Base-by-base conservation (phyloP, 441 rosid genomes). In the Croton laevigatus region DNA sequence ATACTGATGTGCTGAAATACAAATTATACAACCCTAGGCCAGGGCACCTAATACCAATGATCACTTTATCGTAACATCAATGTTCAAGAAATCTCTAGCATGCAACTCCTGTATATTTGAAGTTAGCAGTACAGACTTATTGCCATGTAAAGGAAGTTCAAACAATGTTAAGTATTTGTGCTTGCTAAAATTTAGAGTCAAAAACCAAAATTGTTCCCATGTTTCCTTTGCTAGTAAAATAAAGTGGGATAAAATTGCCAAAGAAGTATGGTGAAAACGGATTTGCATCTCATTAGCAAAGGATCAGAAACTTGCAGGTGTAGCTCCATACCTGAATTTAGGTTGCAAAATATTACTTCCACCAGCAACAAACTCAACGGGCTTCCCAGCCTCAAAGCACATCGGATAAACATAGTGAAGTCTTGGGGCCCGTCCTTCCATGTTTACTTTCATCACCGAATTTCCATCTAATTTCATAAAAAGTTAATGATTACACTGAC, bases 331-430 rank as follows among this genome's bases (percentile, higher is more conserved):
- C 99, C 94, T 91, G 72, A 85, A 85, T 79, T 91, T 89, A 72
- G 92, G 81, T 63, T 87, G 97, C 79, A 81, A 72, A 68, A 93
- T 82, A 75, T 91, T 89, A 74, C 87, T 86, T 74, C 99, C 99
- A 74, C 98, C 91, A 72, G 86, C 92, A 77, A 91, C 76, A 70
- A 95, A 83, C 79, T 95, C 97, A 59, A 93, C 81, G 51, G 98
- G 97, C 75, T 85, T 88, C 73, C 98, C 98, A 74, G 97, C 97
- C 85, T 88, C 97, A 82, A 95, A 93, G 83, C 85, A 93, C 68
- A 78, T 74, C 59, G 99, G 98, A 78, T 90, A 83, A 78, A 95
- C 91, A 80, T 81, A 89, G 76, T 91, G 97, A 79, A 93, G 96
- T 73, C 79, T 85, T 1, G 98, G 98, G 27, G 89, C 84, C 54